These are phyloP conservation scores for Penicillium daleae DNA, from an alignment of 495 filamentous ascomycete genomes.

Conservation along the genomic window DNA sequence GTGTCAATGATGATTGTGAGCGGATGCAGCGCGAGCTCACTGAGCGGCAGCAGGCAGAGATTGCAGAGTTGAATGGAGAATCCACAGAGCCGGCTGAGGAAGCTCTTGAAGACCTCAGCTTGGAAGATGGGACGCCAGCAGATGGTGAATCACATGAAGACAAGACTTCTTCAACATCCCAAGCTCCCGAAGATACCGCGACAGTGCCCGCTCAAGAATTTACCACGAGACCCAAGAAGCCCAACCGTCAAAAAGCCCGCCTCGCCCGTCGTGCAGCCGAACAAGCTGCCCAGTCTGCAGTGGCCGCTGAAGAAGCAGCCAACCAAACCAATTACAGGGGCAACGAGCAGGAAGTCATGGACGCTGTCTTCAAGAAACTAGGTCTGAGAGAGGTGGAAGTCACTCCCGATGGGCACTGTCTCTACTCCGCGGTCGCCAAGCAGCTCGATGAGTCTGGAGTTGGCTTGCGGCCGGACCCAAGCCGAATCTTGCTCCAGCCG, in stretches of 20 bases:
- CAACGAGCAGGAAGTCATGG: slow-evolving; percentile 72
- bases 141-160: slow-evolving; percentile 23
- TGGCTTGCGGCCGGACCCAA: slow-evolving; percentile 52
- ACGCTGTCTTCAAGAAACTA: slow-evolving; percentile 60
- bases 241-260: slow-evolving; percentile 88
- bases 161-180: slow-evolving; percentile 8
- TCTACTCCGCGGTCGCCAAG: slow-evolving; percentile 92
- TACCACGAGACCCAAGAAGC: slow-evolving; percentile 60
- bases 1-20: slow-evolving; percentile 82
- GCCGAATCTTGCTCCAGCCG: slow-evolving; percentile 40
- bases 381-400: slow-evolving; percentile 77
- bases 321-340: slow-evolving; percentile 73
- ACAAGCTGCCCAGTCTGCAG: slow-evolving; percentile 64
- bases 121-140: slow-evolving; percentile 31
- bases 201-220: slow-evolving; percentile 16
- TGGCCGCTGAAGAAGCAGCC: slow-evolving; percentile 75
- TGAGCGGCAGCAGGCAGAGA: slow-evolving; percentile 67
- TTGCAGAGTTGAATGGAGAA: slow-evolving; percentile 59
- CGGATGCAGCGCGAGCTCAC: slow-evolving; percentile 70
- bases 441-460: slow-evolving; percentile 61
- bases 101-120: slow-evolving; percentile 34
- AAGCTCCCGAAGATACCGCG: slow-evolving; percentile 13
- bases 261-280: slow-evolving; percentile 88
- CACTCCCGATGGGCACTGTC: slow-evolving; percentile 88
- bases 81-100: slow-evolving; percentile 29